Conservation (phyloP, 1,139 yeast species). For the Pichia sp. region DNA sequence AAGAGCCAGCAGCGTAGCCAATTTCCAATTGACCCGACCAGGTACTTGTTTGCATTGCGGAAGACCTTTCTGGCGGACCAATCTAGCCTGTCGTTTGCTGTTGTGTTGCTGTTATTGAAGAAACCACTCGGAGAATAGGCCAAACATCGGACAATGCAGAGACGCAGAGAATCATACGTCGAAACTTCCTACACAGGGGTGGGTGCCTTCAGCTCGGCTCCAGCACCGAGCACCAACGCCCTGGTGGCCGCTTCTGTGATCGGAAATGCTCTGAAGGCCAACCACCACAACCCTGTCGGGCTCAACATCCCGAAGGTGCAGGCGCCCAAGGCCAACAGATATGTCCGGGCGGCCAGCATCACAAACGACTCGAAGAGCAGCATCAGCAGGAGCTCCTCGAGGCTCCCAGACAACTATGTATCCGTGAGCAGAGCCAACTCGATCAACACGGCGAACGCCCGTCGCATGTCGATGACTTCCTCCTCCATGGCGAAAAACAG, state of each 20-base stretch:
- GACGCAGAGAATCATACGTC: conserved; percentile 12
- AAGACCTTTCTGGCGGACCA: neutral
- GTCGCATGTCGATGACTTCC: conserved; percentile 12
- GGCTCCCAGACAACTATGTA: neutral
- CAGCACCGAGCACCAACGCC: conserved; percentile 30
- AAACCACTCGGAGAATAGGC: neutral
- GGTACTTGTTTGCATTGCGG: neutral
- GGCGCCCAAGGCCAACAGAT: conserved; percentile 16
- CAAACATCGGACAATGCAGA: conserved; percentile 6
- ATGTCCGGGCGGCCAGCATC: conserved; percentile 23
- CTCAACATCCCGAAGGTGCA: conserved; percentile 22
- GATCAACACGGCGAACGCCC: conserved; percentile 13
- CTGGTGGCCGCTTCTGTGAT: conserved; percentile 35
- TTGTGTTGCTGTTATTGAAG: neutral
- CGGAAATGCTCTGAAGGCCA: conserved; percentile 32
- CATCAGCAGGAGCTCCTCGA: conserved; percentile 4
- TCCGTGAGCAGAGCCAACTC: conserved; percentile 13
- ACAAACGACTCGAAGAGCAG: conserved; percentile 12
- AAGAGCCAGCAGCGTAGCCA: neutral
- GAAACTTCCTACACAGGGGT: conserved; percentile 30
- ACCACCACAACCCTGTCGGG: conserved; percentile 25
- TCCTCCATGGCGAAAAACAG: conserved; percentile 13
- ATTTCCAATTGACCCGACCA: neutral
- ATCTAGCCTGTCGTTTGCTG: neutral
- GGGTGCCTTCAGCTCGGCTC: conserved; percentile 21